Conservation (phyloP, 75 land plant species). For the Larix kaempferi region DNA sequence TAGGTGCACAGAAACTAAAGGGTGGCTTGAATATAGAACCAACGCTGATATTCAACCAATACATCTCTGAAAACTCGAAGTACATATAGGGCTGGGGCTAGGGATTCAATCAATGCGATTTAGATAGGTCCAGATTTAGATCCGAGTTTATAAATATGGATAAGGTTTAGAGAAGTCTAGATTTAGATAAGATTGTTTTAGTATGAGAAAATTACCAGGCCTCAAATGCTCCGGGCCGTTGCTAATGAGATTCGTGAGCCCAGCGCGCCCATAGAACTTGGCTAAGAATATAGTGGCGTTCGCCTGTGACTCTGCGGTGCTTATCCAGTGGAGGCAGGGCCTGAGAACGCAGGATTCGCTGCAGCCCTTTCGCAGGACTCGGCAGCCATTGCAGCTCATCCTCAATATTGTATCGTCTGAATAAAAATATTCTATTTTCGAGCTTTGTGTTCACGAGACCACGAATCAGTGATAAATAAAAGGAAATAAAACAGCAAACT, state of each 20-base stretch:
- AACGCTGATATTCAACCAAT: too few relatives aligned
- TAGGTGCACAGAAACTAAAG: too few relatives aligned
- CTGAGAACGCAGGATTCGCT: constrained; percentile 62
- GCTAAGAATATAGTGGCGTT: constrained; percentile 66
- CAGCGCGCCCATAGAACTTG: constrained; percentile 72
- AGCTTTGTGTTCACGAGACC: too few relatives aligned
- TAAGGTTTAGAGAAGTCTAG: background rate
- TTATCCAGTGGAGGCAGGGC: constrained; percentile 58
- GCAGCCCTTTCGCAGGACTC: constrained; percentile 86
- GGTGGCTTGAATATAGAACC: too few relatives aligned
- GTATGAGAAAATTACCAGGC: constrained; percentile 30
- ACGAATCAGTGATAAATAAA: too few relatives aligned
- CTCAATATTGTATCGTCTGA: constrained; percentile 25
- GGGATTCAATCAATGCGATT: background rate
- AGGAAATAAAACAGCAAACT: too few relatives aligned
- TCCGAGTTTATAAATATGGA: background rate
- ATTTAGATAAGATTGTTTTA: too few relatives aligned
- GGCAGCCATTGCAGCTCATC: constrained; percentile 92
- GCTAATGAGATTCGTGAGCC: constrained; percentile 49
- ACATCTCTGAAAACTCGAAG: too few relatives aligned
- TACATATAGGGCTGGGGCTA: too few relatives aligned
- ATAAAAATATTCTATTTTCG: too few relatives aligned
- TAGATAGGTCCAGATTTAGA: background rate
- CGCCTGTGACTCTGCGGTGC: constrained; percentile 49
- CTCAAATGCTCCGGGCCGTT: constrained; percentile 45